These are phyloP conservation scores for Diaporthe eres DNA, from an alignment of 2,329 filamentous ascomycete genomes.

Conservation along the genomic window DNA sequence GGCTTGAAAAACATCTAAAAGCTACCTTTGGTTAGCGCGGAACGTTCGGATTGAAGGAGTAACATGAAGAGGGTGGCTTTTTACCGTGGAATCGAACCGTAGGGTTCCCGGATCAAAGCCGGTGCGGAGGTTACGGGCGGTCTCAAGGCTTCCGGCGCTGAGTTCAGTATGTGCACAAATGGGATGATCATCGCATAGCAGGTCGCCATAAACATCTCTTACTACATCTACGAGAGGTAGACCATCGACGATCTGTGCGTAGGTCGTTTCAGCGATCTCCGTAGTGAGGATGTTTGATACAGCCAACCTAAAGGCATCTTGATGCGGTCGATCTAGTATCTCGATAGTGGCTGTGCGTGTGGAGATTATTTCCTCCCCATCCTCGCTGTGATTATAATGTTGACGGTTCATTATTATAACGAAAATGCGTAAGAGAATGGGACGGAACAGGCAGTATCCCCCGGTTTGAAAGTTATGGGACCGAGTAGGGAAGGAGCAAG, in stretches of 20 bases:
- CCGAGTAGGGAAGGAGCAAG: background rate
- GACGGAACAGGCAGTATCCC: background rate
- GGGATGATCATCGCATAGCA: background rate
- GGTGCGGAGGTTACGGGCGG: background rate
- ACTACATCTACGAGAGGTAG: slow-evolving; percentile 8
- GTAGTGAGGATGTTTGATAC: background rate
- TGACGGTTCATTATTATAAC: background rate
- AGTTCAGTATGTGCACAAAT: background rate
- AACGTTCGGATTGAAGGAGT: background rate
- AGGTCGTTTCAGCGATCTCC: background rate
- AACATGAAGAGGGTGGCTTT: background rate
- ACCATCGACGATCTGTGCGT: background rate
- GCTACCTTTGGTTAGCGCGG: background rate
- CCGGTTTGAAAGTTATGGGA: background rate
- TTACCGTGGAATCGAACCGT: background rate
- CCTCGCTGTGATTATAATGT: background rate
- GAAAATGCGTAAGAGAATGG: background rate
- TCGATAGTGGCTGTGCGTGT: background rate
- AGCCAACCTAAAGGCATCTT: background rate
- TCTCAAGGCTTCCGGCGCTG: background rate
- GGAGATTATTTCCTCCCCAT: background rate
- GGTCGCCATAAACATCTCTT: background rate
- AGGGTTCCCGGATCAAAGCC: background rate
- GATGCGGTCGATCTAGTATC: background rate
- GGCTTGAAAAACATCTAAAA: background rate